phyloP scores from a whole-genome alignment of 2,329 filamentous ascomycete species.

The Ceratocystis ficicola region DNA sequence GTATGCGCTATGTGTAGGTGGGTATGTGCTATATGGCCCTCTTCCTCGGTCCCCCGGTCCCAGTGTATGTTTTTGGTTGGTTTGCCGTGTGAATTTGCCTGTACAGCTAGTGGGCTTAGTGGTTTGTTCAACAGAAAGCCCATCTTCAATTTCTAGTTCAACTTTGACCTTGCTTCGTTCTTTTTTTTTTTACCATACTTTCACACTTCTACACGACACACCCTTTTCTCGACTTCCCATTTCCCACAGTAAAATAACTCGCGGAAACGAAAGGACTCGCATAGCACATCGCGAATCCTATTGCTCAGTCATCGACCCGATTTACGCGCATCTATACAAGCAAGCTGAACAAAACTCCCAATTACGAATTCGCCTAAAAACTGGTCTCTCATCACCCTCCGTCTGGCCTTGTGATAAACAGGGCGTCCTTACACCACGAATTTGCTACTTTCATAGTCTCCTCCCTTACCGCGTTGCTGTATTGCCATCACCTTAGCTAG shows the following conservation, averaged over 20 bases:
- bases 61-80: not conserved
- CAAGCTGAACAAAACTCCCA: not conserved
- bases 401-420: not conserved
- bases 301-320: not conserved
- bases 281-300: not conserved
- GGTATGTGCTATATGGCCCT: not conserved
- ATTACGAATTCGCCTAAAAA: not conserved
- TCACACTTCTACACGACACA: not conserved
- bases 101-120: not conserved
- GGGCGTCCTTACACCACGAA: too few species aligned
- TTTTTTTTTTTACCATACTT: not conserved
- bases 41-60: conserved; percentile 7
- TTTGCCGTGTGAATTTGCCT: not conserved
- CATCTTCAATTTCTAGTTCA: too few species aligned
- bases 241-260: not conserved
- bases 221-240: not conserved
- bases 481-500: not conserved
- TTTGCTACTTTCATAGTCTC: not conserved
- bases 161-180: too few species aligned
- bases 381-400: not conserved
- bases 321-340: not conserved
- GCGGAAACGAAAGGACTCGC: not conserved
- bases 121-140: too few species aligned
- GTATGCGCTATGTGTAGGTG: not conserved
- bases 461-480: not conserved